phyloP scores from a whole-genome alignment of 495 filamentous ascomycete genomes.

The Jackrogersella multiformis region DNA sequence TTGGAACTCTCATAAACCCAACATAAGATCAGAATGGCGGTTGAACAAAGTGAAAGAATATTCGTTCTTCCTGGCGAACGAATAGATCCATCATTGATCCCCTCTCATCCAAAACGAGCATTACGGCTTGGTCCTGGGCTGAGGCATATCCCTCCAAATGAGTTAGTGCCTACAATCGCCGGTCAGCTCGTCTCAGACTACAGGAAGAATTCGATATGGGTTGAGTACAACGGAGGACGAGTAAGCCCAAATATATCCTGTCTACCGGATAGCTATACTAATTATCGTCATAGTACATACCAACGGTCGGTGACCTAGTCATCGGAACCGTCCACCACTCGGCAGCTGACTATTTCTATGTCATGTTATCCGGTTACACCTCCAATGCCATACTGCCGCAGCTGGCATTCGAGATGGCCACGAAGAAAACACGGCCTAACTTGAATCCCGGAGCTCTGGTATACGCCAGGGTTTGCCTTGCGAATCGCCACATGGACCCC shows the following conservation, averaged over 20 bases:
- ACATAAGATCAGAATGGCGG: constrained; percentile 52
- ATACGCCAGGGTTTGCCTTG: constrained; percentile 80
- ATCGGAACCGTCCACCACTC: constrained; percentile 84
- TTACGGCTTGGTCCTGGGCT: constrained; percentile 89
- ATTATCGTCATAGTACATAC: constrained; percentile 71
- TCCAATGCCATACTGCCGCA: constrained; percentile 81
- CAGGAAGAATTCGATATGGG: constrained; percentile 81
- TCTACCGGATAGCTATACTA: background rate
- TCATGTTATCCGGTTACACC: constrained; percentile 67
- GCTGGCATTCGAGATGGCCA: constrained; percentile 89
- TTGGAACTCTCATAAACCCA: constrained; percentile 5
- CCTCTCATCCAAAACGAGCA: constrained; percentile 69
- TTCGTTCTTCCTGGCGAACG: constrained; percentile 83
- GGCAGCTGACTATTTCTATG: constrained; percentile 76
- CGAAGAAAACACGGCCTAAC: constrained; percentile 87
- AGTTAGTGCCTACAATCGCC: constrained; percentile 78
- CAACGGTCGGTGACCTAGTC: constrained; percentile 78
- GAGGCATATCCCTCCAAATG: constrained; percentile 73
- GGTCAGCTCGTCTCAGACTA: constrained; percentile 79
- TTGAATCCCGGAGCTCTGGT: constrained; percentile 78
- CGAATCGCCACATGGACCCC: constrained; percentile 83
- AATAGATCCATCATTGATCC: constrained; percentile 70
- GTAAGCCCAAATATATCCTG: constrained; percentile 50
- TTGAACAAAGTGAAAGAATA: constrained; percentile 48
- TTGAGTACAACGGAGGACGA: constrained; percentile 73